Percentiles rank a stretch among this genome's conserved stretches.
phyloP scores from a whole-genome alignment of 2,329 filamentous ascomycete species.

The Rhinocladiella mackenziei region DNA sequence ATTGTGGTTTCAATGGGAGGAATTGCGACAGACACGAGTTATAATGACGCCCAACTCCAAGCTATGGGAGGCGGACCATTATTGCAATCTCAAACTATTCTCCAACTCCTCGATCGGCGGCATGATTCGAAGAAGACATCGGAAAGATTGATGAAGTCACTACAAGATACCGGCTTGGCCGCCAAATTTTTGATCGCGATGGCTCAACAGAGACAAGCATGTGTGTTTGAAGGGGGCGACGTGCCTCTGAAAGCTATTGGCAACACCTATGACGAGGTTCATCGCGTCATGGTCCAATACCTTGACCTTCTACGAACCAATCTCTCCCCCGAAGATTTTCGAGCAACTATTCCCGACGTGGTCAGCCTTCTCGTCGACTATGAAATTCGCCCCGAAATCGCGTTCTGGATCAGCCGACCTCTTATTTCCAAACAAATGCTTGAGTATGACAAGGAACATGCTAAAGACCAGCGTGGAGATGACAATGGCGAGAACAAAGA shows the following conservation, averaged over 20 bases:
- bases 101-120: constrained; percentile 75
- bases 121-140: constrained; percentile 71
- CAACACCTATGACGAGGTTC: constrained; percentile 84
- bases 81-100: constrained; percentile 73
- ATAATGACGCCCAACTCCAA: constrained; percentile 80
- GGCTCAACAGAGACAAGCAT: constrained; percentile 84
- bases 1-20: constrained; percentile 91
- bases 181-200: constrained; percentile 83
- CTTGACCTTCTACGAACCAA: constrained; percentile 83
- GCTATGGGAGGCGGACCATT: constrained; percentile 83
- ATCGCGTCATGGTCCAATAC: constrained; percentile 80
- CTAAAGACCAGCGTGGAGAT: constrained; percentile 32
- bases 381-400: constrained; percentile 72
- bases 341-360: constrained; percentile 70
- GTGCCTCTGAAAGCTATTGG: constrained; percentile 85
- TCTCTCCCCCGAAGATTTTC: constrained; percentile 70
- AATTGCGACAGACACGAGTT: constrained; percentile 78
- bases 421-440: constrained; percentile 66
- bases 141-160: constrained; percentile 71
- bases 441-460: constrained; percentile 38
- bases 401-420: constrained; percentile 76
- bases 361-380: constrained; percentile 70
- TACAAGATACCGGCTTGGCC: constrained; percentile 73
- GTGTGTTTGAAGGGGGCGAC: constrained; percentile 69
- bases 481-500: constrained; percentile 23